Conservation (phyloP, 2,329 filamentous ascomycete species). For the Dothideomycetidae sp. region DNA sequence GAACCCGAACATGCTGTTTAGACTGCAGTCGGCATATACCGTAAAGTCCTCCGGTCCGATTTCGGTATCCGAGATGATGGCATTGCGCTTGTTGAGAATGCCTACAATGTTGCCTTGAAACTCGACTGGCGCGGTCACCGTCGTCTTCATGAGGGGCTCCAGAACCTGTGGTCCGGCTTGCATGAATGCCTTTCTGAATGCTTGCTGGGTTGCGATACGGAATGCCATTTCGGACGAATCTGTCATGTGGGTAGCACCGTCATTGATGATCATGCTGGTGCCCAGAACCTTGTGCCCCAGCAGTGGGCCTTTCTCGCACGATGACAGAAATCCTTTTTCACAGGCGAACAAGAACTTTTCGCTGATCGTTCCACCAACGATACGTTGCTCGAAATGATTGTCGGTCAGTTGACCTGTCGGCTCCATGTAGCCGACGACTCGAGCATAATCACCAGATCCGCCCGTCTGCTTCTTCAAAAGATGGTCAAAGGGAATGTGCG, state of each 20-base stretch:
- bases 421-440: slow-evolving; percentile 84
- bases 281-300: slow-evolving; percentile 89
- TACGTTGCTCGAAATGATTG: slow-evolving; percentile 76
- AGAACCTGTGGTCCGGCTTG: slow-evolving; percentile 70
- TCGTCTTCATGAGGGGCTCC: slow-evolving; percentile 96
- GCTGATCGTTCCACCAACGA: slow-evolving; percentile 78
- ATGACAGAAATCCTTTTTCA: slow-evolving; percentile 79
- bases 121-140: slow-evolving; percentile 87
- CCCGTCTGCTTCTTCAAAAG: slow-evolving; percentile 90
- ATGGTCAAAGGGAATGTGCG: slow-evolving; percentile 74
- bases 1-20: slow-evolving; percentile 98
- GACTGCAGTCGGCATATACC: slow-evolving; percentile 74
- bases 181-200: slow-evolving; percentile 86
- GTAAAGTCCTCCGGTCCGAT: slow-evolving; percentile 90
- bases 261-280: slow-evolving; percentile 79
- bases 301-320: slow-evolving; percentile 74
- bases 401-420: slow-evolving; percentile 58
- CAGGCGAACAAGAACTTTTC: slow-evolving; percentile 95
- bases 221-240: slow-evolving; percentile 97
- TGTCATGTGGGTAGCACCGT: slow-evolving; percentile 92
- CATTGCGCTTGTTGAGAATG: slow-evolving; percentile 90
- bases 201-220: slow-evolving; percentile 86
- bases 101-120: slow-evolving; percentile 96
- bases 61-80: slow-evolving; percentile 89
- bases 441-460: slow-evolving; percentile 88